Evolutionary conservation across 495 filamentous ascomycete species (phyloP), one percentile per base, ranked within the genome.

Genomic region (Patellaria atrata): DNA sequence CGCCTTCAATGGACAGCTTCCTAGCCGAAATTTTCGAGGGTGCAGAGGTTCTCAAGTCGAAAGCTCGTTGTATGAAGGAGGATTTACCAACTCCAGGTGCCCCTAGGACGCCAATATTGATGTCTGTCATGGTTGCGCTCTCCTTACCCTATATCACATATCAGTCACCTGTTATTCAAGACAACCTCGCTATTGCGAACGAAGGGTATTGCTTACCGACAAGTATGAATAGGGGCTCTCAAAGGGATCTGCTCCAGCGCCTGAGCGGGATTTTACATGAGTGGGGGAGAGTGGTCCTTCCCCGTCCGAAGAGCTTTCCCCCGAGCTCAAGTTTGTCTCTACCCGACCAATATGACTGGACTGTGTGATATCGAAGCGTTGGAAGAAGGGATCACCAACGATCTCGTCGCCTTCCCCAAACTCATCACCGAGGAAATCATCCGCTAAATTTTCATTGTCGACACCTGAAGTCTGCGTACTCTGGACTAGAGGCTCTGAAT

Each of bases 71-170:
- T 40, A 94, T 79, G 46, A 96, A 93, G 15, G 80, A 79, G 30
- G 82, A 83, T 60, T 96, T 94, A 45, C 87, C 87, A 22, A 82
- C 80, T 31, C 76, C 74, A 44, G 71, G 64, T 45, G 71, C 69
- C 34, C 89, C 89, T 47, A 94, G 71, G 16, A 96, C 74, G 21
- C 76, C 82, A 51, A 96, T 81, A 48, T 82, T 86, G 50, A 93
- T 72, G 50, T 77, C 60, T 40, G 71, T 70, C 60, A 78, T 70
- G 33, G 37, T 21, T 24, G 40, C 45, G 38, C 28, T 44, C 17
- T 31, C 43, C 32, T 37, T 33, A 17, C 42, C 45, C 46, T 50
- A 31, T 17, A 29, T 3, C 5, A 34, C 5, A n/a, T 9, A 35
- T 12, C 15, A 10, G 22, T 26, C 29, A 26, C 15, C 22, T 27